Percentiles rank a stretch among this genome's conserved stretches.
Conservation (phyloP, 2,329 filamentous ascomycete genomes). For the Apiospora saccharicola region DNA sequence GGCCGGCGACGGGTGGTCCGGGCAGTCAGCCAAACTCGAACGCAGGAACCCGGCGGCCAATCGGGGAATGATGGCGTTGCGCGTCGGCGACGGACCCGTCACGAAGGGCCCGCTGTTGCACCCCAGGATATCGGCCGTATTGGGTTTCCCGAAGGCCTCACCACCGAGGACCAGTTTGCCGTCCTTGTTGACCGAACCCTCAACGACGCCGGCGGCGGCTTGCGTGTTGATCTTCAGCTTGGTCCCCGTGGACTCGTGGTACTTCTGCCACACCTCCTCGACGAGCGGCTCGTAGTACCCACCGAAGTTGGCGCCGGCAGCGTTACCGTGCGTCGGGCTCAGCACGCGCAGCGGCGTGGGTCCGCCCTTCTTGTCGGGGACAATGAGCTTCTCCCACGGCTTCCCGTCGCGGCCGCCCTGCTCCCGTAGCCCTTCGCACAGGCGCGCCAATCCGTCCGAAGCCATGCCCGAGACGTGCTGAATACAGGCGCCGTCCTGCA, state of each 20-base stretch:
- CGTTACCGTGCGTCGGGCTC: conserved; percentile 50
- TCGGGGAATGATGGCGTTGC: conserved; percentile 53
- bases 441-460: conserved; percentile 47
- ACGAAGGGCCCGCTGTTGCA: conserved; percentile 58
- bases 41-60: conserved; percentile 59
- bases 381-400: conserved; percentile 55
- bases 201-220: conserved; percentile 51
- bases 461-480: conserved; percentile 14
- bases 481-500: conserved; percentile 49
- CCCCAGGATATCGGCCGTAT: conserved; percentile 55
- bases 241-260: conserved; percentile 45
- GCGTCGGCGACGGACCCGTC: conserved; percentile 49
- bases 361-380: conserved; percentile 29
- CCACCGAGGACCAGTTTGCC: background rate
- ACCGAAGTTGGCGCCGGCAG: background rate
- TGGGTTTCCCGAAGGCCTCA: conserved; percentile 37
- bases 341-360: conserved; percentile 52
- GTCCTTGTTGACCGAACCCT: background rate
- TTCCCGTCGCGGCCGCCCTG: conserved; percentile 49
- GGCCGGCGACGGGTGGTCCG: conserved; percentile 53
- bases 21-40: conserved; percentile 53
- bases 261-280: conserved; percentile 22
- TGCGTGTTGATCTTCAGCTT: conserved; percentile 52
- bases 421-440: conserved; percentile 50
- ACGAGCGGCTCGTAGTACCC: conserved; percentile 45